Percentiles rank a stretch among this genome's conserved stretches.
Conservation (phyloP, 305 asterid genomes). For the Lippia alba region DNA sequence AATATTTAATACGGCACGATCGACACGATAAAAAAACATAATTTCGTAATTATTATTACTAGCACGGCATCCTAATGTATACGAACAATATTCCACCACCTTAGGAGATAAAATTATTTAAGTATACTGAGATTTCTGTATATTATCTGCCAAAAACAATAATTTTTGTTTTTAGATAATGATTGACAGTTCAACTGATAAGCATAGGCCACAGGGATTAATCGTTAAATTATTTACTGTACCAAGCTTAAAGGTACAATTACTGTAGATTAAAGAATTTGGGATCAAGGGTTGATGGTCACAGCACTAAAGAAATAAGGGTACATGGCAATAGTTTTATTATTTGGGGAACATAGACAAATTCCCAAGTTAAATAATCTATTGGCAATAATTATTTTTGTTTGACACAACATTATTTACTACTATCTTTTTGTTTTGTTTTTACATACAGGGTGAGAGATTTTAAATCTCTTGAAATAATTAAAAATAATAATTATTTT, state of each 20-base stretch:
- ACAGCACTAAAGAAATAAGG: constrained; percentile 24
- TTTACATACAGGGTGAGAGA: too few species aligned
- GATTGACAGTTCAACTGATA: too few species aligned
- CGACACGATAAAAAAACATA: too few species aligned
- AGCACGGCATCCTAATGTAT: too few species aligned
- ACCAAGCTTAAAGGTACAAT: constrained; percentile 6
- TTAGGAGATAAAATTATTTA: too few species aligned
- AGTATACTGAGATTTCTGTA: constrained; percentile 17
- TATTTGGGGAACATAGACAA: constrained; percentile 17
- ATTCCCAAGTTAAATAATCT: background rate
- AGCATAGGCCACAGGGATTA: background rate
- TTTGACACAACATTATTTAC: background rate
- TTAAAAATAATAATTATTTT: too few species aligned
- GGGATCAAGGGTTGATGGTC: constrained; percentile 21
- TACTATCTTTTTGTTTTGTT: too few species aligned
- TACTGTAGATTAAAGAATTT: background rate
- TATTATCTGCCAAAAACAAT: constrained; percentile 16
- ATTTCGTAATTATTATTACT: too few species aligned
- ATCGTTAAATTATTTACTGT: constrained; percentile 27
- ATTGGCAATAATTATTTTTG: background rate
- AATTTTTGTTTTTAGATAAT: background rate
- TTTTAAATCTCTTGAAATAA: too few species aligned
- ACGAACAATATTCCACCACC: too few species aligned
- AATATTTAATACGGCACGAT: too few species aligned
- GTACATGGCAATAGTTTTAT: constrained; percentile 25